A percentile compares a stretch with the other conserved stretches of the same genome.
Evolutionary conservation across 192 early-diverging fungal genomes (phyloP).

Genomic region (Podila epicladia): DNA sequence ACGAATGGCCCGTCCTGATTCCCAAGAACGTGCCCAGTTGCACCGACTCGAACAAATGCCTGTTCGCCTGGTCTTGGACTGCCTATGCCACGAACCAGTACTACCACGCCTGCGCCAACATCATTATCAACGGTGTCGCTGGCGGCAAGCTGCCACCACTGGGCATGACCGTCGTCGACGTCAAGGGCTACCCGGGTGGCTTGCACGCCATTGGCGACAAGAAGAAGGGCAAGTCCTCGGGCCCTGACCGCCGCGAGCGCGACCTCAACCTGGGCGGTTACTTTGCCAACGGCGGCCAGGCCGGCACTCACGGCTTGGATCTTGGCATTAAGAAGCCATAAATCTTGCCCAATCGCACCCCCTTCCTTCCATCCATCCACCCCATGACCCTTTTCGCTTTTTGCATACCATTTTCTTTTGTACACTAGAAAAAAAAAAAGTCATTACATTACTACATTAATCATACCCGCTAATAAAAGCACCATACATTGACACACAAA

Average conservation of each 20-base stretch:
- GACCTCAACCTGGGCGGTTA: conserved; percentile 4
- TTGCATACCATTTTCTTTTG: neutral
- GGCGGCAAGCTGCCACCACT: conserved; percentile 6
- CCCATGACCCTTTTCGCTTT: neutral
- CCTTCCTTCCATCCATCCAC: neutral
- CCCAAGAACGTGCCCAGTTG: conserved; percentile 39
- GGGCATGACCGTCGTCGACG: conserved; percentile 18
- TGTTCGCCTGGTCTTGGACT: conserved; percentile 68
- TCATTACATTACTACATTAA: neutral
- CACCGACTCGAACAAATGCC: conserved; percentile 24
- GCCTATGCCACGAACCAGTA: conserved; percentile 74
- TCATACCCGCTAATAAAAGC: neutral
- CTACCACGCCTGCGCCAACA: conserved; percentile 77
- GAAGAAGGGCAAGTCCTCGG: conserved; percentile 6
- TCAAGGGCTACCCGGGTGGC: neutral
- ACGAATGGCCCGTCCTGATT: conserved; percentile 36
- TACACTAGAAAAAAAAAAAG: neutral
- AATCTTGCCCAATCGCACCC: neutral
- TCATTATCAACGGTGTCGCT: conserved; percentile 57
- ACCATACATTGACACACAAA: neutral
- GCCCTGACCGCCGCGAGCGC: conserved; percentile 10
- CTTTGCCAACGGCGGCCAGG: conserved; percentile 10
- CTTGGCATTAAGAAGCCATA: conserved; percentile 1
- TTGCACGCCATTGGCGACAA: conserved; percentile 5
- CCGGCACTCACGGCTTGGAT: conserved; percentile 3